Evolutionary conservation across 108 stramenopile genomes (phyloP).

Genomic region (Nitzschia sp.): DNA sequence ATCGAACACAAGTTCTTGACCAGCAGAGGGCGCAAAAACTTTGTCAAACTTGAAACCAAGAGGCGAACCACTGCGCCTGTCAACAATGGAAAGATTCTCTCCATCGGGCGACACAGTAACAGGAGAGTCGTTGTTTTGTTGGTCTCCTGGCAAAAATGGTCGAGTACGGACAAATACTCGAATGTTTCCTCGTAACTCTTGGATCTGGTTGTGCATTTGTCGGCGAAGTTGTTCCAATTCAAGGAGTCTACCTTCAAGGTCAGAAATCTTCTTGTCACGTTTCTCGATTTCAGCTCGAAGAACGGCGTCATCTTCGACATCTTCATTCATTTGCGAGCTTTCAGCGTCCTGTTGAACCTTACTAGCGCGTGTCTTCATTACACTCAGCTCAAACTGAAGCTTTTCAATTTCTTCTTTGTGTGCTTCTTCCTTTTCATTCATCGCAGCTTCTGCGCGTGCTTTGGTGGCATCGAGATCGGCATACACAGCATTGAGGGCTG

Average conservation of each 20-base stretch:
- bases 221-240: conserved; percentile 81
- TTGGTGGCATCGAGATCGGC: conserved; percentile 84
- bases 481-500: conserved; percentile 82
- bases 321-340: conserved; percentile 28
- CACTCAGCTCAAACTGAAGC: conserved; percentile 83
- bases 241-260: conserved; percentile 80
- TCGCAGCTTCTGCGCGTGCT: conserved; percentile 64
- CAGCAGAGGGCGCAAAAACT: conserved; percentile 87
- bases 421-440: conserved; percentile 58
- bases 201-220: conserved; percentile 92
- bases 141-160: conserved; percentile 87
- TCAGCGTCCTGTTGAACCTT: conserved; percentile 50
- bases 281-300: conserved; percentile 85
- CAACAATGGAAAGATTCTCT: conserved; percentile 50
- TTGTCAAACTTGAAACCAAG: conserved; percentile 87
- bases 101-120: conserved; percentile 55
- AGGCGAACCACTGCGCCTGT: conserved; percentile 38
- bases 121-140: conserved; percentile 41
- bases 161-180: conserved; percentile 93
- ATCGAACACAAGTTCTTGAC: conserved; percentile 89
- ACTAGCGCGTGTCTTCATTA: conserved; percentile 76
- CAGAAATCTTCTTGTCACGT: conserved; percentile 69
- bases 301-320: conserved; percentile 83
- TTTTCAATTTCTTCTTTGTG: conserved; percentile 70
- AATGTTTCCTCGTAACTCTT: conserved; percentile 94